Percentiles rank a stretch among this genome's conserved stretches.
Conservation (phyloP, 2,329 filamentous ascomycete species). For the Fusarium abutilonis region DNA sequence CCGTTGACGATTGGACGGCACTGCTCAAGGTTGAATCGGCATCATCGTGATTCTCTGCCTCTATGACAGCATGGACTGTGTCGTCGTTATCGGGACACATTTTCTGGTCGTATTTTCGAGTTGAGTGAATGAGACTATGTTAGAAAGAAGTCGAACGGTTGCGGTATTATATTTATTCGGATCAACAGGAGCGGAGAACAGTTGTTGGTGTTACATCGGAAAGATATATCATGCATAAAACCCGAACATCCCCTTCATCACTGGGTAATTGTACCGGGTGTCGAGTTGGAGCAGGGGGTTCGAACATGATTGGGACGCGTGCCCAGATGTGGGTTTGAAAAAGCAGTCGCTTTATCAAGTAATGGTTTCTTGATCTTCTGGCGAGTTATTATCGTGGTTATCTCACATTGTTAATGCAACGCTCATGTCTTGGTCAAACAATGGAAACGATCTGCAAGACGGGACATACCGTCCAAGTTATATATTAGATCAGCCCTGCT, state of each 20-base stretch:
- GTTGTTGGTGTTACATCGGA: background rate
- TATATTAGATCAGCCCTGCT: no score
- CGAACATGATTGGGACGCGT: no score
- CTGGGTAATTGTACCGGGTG: background rate
- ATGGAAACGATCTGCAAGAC: no score
- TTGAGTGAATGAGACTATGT: background rate
- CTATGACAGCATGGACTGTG: background rate
- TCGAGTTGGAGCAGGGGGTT: no score
- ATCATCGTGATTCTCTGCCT: constrained; percentile 6
- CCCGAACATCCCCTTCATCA: background rate
- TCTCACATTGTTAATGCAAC: no score
- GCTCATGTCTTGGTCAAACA: no score
- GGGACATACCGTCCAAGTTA: no score
- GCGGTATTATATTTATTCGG: background rate
- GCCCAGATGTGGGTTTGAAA: no score
- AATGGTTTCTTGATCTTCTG: no score
- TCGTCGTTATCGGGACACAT: background rate
- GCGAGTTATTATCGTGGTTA: no score
- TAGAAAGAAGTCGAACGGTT: background rate
- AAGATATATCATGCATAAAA: background rate
- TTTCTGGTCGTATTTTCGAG: background rate
- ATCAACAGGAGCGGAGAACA: background rate
- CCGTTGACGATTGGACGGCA: constrained; percentile 13
- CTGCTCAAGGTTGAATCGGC: constrained; percentile 1
- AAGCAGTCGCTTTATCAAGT: no score